Conservation (phyloP, 805 yeast genomes). For the Lachancea sp. region DNA sequence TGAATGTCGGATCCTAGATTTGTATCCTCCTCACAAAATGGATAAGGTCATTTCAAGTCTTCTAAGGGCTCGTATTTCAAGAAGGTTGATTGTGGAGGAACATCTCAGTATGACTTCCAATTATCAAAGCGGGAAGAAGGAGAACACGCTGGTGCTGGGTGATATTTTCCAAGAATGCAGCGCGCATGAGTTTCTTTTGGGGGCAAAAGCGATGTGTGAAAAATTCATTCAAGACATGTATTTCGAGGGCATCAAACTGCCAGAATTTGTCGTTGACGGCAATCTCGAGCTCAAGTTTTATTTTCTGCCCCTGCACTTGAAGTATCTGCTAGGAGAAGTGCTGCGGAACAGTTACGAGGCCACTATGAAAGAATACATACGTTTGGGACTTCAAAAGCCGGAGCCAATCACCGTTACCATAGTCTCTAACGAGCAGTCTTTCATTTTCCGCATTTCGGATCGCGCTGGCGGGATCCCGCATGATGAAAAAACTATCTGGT, state of each 20-base stretch:
- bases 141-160: conserved; percentile 52
- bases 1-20: conserved; percentile 58
- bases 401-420: conserved; percentile 77
- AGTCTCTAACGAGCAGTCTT: conserved; percentile 56
- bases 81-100: conserved; percentile 88
- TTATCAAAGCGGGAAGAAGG: conserved; percentile 39
- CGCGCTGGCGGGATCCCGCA: conserved; percentile 83
- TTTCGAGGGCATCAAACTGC: conserved; percentile 52
- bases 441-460: conserved; percentile 76
- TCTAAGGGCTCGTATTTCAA: conserved; percentile 77
- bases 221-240: conserved; percentile 47
- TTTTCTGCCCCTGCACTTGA: conserved; percentile 79
- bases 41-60: conserved; percentile 72
- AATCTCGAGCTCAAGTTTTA: conserved; percentile 62
- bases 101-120: conserved; percentile 74
- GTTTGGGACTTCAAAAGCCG: conserved; percentile 38
- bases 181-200: conserved; percentile 57
- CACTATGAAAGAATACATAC: conserved; percentile 48
- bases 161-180: conserved; percentile 78
- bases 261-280: conserved; percentile 73
- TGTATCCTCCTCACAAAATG: conserved; percentile 54
- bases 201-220: conserved; percentile 48
- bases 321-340: conserved; percentile 81
- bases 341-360: conserved; percentile 82
- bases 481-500: conserved; percentile 58